These are phyloP conservation scores for Irpex sp. DNA, from an alignment of 1,284 basidiomycete genomes.

Conservation along the genomic window DNA sequence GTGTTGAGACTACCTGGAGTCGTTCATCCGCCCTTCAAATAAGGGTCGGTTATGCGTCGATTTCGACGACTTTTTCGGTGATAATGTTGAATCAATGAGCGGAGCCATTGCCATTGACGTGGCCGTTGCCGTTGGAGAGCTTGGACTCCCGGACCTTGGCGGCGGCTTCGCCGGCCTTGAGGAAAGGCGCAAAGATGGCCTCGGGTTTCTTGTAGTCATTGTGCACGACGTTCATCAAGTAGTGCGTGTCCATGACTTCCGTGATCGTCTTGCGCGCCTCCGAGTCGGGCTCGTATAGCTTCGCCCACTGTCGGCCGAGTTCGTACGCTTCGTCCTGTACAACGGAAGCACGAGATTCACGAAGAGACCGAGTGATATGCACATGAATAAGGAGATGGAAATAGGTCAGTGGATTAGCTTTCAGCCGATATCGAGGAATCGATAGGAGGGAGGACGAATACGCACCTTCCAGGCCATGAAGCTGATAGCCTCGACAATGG, in stretches of 20 bases:
- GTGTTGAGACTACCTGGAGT: slow-evolving; percentile 14
- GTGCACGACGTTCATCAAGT: slow-evolving; percentile 96
- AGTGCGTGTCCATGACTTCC: slow-evolving; percentile 74
- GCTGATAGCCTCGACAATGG: slow-evolving; percentile 94
- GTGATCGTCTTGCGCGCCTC: slow-evolving; percentile 74
- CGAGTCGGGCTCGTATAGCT: slow-evolving; percentile 79
- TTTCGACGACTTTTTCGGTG: neutral
- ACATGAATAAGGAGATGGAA: neutral
- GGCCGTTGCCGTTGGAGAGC: slow-evolving; percentile 17
- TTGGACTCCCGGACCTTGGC: slow-evolving; percentile 30
- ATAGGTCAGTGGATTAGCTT: neutral
- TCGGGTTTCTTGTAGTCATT: slow-evolving; percentile 88
- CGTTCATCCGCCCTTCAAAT: neutral
- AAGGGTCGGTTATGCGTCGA: neutral
- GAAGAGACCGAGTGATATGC: neutral
- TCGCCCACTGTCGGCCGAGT: slow-evolving; percentile 91
- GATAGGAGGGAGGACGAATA: slow-evolving; percentile 4
- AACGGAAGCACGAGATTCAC: neutral
- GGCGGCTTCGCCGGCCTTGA: slow-evolving; percentile 63
- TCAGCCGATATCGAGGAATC: neutral
- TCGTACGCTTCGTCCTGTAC: slow-evolving; percentile 92
- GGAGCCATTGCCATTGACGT: neutral
- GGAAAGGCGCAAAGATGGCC: slow-evolving; percentile 87
- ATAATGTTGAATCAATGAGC: slow-evolving; percentile 8
- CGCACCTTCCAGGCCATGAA: slow-evolving; percentile 96